A percentile compares a stretch with the other conserved stretches of the same genome.
These are phyloP conservation scores for Cornus kousa DNA, from an alignment of 148 eudicot genomes.

Conservation along the genomic window DNA sequence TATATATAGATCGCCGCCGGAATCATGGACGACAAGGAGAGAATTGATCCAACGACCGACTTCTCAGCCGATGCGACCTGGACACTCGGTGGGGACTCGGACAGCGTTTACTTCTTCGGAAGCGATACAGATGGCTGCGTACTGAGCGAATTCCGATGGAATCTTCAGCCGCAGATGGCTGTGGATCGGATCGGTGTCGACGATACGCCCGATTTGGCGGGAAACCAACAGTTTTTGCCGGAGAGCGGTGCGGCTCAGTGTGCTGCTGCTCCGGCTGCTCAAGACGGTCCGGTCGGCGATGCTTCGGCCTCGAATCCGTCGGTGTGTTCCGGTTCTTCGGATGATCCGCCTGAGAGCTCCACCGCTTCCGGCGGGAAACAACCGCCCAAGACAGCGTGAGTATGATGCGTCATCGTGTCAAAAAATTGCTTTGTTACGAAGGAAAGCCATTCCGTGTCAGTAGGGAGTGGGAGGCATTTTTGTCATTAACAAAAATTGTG, in stretches of 20 bases:
- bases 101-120: conserved; percentile 25
- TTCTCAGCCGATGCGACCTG: conserved; percentile 25
- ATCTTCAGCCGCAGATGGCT: conserved; percentile 9
- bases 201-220: conserved; percentile 8
- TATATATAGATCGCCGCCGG: not conserved
- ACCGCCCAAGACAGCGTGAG: conserved; percentile 58
- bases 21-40: conserved; percentile 21
- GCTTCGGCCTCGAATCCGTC: conserved; percentile 26
- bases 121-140: conserved; percentile 25
- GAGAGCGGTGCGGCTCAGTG: not conserved
- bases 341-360: conserved; percentile 48
- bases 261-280: not conserved
- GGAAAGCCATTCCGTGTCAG: too few relatives aligned
- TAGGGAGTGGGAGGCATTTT: conserved; percentile 7
- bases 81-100: conserved; percentile 26
- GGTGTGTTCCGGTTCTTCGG: conserved; percentile 65
- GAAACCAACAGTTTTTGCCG: not conserved
- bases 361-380: conserved; percentile 27
- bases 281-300: not conserved
- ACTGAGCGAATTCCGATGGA: conserved; percentile 51
- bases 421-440: not conserved
- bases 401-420: conserved; percentile 18
- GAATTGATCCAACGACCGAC: conserved; percentile 21
- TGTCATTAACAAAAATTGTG: not conserved
- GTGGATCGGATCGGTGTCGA: conserved; percentile 14